These are phyloP conservation scores for Geosmithia putterillii DNA, from an alignment of 2,329 filamentous ascomycete genomes.

Conservation along the genomic window DNA sequence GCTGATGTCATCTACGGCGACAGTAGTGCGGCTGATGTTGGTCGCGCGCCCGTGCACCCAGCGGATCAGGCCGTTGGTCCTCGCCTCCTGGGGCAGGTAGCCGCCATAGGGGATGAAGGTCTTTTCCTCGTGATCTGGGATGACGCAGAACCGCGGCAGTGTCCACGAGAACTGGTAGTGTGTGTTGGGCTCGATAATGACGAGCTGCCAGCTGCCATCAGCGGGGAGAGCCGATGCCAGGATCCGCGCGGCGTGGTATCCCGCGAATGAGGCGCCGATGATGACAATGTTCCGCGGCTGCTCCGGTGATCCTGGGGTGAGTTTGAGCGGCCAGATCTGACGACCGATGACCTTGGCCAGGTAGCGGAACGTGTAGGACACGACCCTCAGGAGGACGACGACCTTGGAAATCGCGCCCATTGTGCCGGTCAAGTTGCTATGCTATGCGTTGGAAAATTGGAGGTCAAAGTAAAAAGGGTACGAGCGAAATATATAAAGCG, in stretches of 20 bases:
- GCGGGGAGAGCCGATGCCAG: conserved; percentile 31
- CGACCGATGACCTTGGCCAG: not conserved
- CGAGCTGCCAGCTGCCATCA: conserved; percentile 28
- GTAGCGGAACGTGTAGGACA: not conserved
- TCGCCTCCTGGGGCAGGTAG: conserved; percentile 16
- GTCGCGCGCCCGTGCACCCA: conserved; percentile 30
- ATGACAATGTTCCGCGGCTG: conserved; percentile 28
- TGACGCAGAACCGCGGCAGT: conserved; percentile 45
- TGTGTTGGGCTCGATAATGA: conserved; percentile 41
- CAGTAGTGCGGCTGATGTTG: conserved; percentile 19
- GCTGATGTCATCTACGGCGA: conserved; percentile 27
- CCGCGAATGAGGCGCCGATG: conserved; percentile 41
- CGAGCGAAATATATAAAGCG: too few species aligned
- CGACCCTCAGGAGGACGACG: not conserved
- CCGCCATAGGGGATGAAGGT: conserved; percentile 47
- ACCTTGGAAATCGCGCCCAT: not conserved
- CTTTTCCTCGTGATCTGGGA: conserved; percentile 39
- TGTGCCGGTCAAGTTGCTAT: not conserved
- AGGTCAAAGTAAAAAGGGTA: too few species aligned
- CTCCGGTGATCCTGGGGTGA: not conserved
- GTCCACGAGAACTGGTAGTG: conserved; percentile 46
- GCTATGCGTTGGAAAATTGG: too few species aligned
- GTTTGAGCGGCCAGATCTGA: not conserved
- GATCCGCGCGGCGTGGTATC: conserved; percentile 27
- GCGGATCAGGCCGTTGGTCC: conserved; percentile 12